Percentiles rank a stretch among this genome's conserved stretches.
Conservation (phyloP, 768 basidiomycete genomes). For the Boletus rubroflammeus region DNA sequence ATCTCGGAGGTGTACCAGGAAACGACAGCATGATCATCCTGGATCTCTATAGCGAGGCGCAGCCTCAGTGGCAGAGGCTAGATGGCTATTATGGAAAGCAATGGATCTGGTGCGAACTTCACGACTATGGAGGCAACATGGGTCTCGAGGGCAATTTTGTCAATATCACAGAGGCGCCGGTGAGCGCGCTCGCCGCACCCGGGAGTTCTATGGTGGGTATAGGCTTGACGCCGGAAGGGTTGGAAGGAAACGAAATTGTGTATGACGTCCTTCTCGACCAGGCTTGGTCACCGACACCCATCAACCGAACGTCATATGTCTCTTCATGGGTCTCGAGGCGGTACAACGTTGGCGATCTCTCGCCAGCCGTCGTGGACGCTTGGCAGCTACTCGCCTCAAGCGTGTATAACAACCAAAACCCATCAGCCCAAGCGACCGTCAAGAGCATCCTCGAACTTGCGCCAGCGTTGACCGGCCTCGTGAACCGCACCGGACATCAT, state of each 20-base stretch:
- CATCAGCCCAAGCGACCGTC: constrained; percentile 31
- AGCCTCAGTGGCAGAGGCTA: constrained; percentile 42
- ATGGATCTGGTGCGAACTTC: constrained; percentile 43
- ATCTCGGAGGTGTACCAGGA: constrained; percentile 36
- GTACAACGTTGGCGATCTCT: constrained; percentile 29
- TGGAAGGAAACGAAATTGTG: constrained; percentile 44
- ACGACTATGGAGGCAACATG: constrained; percentile 38
- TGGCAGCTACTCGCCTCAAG: constrained; percentile 37
- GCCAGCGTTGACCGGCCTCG: constrained; percentile 34
- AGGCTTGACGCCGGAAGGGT: constrained; percentile 38
- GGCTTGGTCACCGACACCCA: constrained; percentile 36
- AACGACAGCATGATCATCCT: constrained; percentile 40
- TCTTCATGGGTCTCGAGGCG: constrained; percentile 35
- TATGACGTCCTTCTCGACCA: constrained; percentile 41
- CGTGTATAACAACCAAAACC: constrained; percentile 38
- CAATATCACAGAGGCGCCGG: constrained; percentile 32
- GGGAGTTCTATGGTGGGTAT: constrained; percentile 37
- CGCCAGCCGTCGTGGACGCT: constrained; percentile 27
- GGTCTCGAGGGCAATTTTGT: constrained; percentile 38
- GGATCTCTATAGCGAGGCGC: constrained; percentile 39
- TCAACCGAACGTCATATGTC: constrained; percentile 33
- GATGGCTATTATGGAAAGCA: constrained; percentile 37
- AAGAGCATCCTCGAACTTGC: constrained; percentile 38
- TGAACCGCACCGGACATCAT: constrained; percentile 31
- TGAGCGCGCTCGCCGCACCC: constrained; percentile 29